Conservation (phyloP, 768 basidiomycete species). For the Trichaptum fuscoviolaceum region DNA sequence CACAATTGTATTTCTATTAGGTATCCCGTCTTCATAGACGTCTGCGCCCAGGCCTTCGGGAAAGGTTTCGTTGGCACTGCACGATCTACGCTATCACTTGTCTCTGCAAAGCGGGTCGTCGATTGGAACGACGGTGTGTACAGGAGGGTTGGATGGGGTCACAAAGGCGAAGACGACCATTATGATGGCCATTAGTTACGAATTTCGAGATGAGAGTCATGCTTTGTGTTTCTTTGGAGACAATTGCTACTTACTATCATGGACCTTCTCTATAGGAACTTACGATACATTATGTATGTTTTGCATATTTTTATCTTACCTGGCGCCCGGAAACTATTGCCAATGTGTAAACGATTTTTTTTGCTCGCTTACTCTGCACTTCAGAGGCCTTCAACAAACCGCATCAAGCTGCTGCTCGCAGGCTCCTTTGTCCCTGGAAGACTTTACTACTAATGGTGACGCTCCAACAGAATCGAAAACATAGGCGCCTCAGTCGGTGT, state of each 20-base stretch:
- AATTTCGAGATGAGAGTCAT: neutral
- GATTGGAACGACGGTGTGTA: conserved; percentile 58
- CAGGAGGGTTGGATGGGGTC: conserved; percentile 26
- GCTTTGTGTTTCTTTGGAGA: neutral
- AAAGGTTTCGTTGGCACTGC: conserved; percentile 70
- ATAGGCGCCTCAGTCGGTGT: too few relatives aligned
- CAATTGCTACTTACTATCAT: neutral
- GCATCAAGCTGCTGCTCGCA: neutral
- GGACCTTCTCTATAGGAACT: neutral
- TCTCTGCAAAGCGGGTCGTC: conserved; percentile 61
- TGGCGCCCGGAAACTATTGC: neutral
- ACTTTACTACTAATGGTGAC: neutral
- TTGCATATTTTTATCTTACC: neutral
- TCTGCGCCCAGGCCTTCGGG: conserved; percentile 62
- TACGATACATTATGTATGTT: neutral
- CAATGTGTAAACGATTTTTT: neutral
- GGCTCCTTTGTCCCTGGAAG: neutral
- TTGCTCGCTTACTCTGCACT: neutral
- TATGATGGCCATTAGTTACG: conserved; percentile 13
- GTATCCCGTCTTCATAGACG: conserved; percentile 72
- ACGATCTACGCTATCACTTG: conserved; percentile 62
- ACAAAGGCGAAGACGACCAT: conserved; percentile 51
- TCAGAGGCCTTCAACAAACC: neutral
- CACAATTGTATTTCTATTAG: conserved; percentile 26
- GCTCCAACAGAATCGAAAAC: too few relatives aligned